Evolutionary conservation across 2,329 filamentous ascomycete genomes (phyloP).

Genomic region (Hortaea werneckii): DNA sequence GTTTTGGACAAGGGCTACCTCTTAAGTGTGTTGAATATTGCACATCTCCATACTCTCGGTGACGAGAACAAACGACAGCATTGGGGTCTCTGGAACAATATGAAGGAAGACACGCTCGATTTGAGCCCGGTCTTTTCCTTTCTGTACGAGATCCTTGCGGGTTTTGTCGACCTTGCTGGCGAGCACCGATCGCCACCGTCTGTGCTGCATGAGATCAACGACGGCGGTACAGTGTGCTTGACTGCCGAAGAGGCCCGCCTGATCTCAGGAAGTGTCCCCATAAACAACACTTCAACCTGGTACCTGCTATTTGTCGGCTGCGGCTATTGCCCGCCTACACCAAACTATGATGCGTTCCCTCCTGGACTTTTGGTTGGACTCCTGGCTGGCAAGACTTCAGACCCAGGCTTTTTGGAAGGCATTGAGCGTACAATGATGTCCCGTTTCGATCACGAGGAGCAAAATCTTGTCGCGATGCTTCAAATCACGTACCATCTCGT

Average conservation of each 20-base stretch:
- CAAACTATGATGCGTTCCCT: constrained; percentile 2
- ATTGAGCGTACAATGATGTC: constrained; percentile 4
- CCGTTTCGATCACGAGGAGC: constrained; percentile 13
- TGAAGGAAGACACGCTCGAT: constrained; percentile 1
- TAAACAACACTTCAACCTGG: constrained; percentile 1
- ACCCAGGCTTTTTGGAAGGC: background rate
- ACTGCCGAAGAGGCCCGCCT: too few species aligned
- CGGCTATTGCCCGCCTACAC: background rate
- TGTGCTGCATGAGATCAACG: background rate
- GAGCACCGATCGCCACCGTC: background rate
- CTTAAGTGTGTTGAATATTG: constrained; percentile 9
- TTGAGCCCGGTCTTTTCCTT: constrained; percentile 1
- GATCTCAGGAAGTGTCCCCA: background rate
- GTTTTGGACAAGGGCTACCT: constrained; percentile 13
- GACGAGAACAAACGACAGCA: constrained; percentile 3
- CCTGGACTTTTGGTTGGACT: constrained; percentile 14
- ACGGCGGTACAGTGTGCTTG: background rate
- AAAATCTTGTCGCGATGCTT: constrained; percentile 10
- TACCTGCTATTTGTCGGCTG: constrained; percentile 2
- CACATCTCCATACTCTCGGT: constrained; percentile 7
- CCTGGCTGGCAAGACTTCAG: constrained; percentile 1
- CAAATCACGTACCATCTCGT: constrained; percentile 12
- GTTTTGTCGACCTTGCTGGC: constrained; percentile 3
- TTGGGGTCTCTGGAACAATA: constrained; percentile 2
- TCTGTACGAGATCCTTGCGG: background rate